Base-by-base conservation (phyloP, 1,139 yeast genomes). In the Trichomonascaceae sp. region DNA sequence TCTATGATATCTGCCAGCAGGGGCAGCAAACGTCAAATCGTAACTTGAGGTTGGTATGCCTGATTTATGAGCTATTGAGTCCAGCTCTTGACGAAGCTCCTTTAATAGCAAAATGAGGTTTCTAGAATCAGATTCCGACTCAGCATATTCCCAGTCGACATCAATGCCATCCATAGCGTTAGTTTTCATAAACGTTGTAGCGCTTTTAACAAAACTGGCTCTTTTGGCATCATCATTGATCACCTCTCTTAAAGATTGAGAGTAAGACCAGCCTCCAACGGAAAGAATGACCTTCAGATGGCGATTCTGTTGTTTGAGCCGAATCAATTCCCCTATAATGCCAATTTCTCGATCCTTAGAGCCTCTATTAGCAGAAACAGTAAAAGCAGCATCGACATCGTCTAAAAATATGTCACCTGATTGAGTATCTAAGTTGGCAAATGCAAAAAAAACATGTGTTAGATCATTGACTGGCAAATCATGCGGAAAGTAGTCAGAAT, bases 111-210 rank as follows among this genome's bases (percentile, higher is more conserved):
- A 67, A 1, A 80, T 74, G 56, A 83, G 76, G 50, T 68, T 66
- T 1, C 61, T 54, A 1, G 82, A 81, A 57, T 87, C 84, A 0
- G 66, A 61, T 2, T 63, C 61, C 45, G 70, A 74, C 20, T 70
- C 66, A 0, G 97, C 96, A 61, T 85, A 91, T 67, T 93, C 99
- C 97, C 97, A 93, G 70, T 93, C 99, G 39, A 93, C 72, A 67
- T 93, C 99, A 51, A 93, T 74, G 0, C 99, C 98, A 67, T 93
- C 98, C 63, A 93, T 83, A 0, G 87, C 85, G 63, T 82, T 78
- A 51, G 75, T 70, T 2, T 69, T 60, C 63, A 88, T 74, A 36
- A 80, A 68, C 0, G 70, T 69, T 1, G 79, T 74, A 0, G 84
- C 73, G 1, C 85, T 74, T 1, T 64, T 56, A 2, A 83, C 80